Evolutionary conservation across 1,139 yeast species (phyloP), one percentile per base, ranked within the genome.

Genomic region (Candida dubliniensis): DNA sequence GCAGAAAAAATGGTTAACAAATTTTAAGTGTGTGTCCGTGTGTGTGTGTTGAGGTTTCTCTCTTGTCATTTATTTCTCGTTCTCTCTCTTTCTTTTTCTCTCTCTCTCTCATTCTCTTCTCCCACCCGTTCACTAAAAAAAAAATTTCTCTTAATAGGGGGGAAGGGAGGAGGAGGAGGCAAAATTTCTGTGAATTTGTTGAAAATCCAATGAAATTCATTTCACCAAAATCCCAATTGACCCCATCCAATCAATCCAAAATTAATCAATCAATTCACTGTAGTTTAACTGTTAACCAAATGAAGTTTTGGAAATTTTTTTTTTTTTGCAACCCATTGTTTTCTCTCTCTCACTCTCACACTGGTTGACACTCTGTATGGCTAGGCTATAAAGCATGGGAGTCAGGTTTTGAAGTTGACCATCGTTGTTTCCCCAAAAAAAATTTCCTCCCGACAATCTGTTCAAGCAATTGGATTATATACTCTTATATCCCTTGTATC

Each of bases 321-420:
- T 36, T 36, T 38, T 38, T 38, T 38, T 38, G 41, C 41, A 38
- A 38, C 41, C 41, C 36, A 36, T 36, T 36, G 38, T 36, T 14
- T 27, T 13, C 30, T 27, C n/a, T 30, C 32, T 7, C 32, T 30
- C 32, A 8, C 32, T 7, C 32, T n/a, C 25, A 9, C 29, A n/a
- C 25, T 32, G 31, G 26, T 31, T 13, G 30, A 30, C 18, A 14
- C 24, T 25, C 30, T 29, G 26, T 8, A 25, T 18, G 31, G 31
- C 24, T 23, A 13, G 30, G 23, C 9, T 37, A 35, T 15, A 29
- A 24, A 30, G 9, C n/a, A 34, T 36, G 39, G 11, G n/a, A n/a
- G n/a, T n/a, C n/a, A n/a, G n/a, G n/a, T n/a, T n/a, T 36, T 29
- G 8, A n/a, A 30, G 24, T 14, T 26, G n/a, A n/a, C 5, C 3